These are phyloP conservation scores for Carex littledalei DNA, from an alignment of 176 grass and related monocot genomes.

Conservation along the genomic window DNA sequence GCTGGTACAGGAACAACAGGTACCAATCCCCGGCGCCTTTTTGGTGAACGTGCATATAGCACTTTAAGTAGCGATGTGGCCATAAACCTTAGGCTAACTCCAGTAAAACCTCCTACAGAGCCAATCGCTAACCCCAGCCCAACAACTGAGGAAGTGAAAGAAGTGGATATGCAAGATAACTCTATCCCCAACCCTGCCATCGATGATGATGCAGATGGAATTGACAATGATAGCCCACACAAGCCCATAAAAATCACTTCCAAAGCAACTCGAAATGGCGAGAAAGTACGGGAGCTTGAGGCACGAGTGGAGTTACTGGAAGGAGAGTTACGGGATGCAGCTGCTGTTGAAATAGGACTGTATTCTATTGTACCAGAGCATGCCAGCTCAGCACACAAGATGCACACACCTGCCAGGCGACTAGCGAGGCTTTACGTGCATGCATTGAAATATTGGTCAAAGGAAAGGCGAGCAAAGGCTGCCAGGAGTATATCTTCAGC, in stretches of 20 bases:
- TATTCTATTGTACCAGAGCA: constrained; percentile 84
- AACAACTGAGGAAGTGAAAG: constrained; percentile 48
- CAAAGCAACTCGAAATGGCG: constrained; percentile 46
- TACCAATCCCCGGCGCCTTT: constrained; percentile 31
- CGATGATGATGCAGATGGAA: constrained; percentile 30
- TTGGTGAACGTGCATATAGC: constrained; percentile 53
- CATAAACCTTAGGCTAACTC: constrained; percentile 54
- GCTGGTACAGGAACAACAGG: constrained; percentile 28
- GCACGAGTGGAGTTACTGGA: constrained; percentile 76
- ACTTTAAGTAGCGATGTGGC: constrained; percentile 69
- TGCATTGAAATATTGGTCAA: constrained; percentile 61
- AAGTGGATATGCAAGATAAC: constrained; percentile 72
- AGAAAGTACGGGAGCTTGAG: constrained; percentile 75
- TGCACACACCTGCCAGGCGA: constrained; percentile 86
- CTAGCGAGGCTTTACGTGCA: constrained; percentile 69
- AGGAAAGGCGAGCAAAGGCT: constrained; percentile 64
- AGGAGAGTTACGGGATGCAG: constrained; percentile 81
- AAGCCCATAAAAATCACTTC: constrained; percentile 48
- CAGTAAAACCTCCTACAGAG: constrained; percentile 46
- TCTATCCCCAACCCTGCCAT: constrained; percentile 27
- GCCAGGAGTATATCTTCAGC: constrained; percentile 87
- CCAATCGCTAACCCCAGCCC: constrained; percentile 40
- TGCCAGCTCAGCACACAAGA: constrained; percentile 89
- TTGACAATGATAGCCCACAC: constrained; percentile 23
- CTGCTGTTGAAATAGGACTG: constrained; percentile 80